Evolutionary conservation across 805 yeast genomes (phyloP), one percentile per base, ranked within the genome.

Genomic region (Wickerhamomyces pijperi): DNA sequence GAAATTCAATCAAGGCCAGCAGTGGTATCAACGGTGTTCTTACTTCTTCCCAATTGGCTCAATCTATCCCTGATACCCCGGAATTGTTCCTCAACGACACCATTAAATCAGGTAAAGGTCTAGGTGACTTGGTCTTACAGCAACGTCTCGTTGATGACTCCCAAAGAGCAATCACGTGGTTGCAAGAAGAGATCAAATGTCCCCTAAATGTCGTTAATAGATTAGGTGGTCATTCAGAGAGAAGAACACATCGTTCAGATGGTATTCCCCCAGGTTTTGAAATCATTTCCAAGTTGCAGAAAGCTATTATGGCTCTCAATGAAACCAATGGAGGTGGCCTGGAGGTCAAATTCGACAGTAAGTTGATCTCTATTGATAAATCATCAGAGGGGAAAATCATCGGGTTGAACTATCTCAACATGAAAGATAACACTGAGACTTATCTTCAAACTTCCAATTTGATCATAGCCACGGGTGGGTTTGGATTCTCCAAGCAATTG

Each of bases 161-260:
- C 3, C 75, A 72, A 5, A 70, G 66, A 34, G 88, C 92, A 0
- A 70, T 84, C 36, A 72, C 73, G 36, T 84, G 94, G 90, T 66
- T 84, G 38, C 81, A 79, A 47, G 67, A 71, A 23, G 70, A 67
- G 4, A 75, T 82, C 48, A 69, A 66, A 6, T 60, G 82, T 37
- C 83, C 78, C 48, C 61, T 84, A 40, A 70, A 82, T 7, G 64
- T 78, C 14, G 81, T 84, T 12, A 71, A 84, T n/a, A 72, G 83
- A 48, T 59, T 84, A 34, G 94, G 94, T 20, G 95, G 95, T 3
- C 94, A 84, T 53, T 77, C 87, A 1, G 74, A 68, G 37, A 77
- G 85, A 17, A 67, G 95, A 56, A 84, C 95, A 1, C 94, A 84
- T 55, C 69, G 94, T 48, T 88, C 94, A 1, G 70, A 73, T 7